These are phyloP conservation scores for Cubamyces lactineus DNA, from an alignment of 768 basidiomycete genomes.

Conservation along the genomic window DNA sequence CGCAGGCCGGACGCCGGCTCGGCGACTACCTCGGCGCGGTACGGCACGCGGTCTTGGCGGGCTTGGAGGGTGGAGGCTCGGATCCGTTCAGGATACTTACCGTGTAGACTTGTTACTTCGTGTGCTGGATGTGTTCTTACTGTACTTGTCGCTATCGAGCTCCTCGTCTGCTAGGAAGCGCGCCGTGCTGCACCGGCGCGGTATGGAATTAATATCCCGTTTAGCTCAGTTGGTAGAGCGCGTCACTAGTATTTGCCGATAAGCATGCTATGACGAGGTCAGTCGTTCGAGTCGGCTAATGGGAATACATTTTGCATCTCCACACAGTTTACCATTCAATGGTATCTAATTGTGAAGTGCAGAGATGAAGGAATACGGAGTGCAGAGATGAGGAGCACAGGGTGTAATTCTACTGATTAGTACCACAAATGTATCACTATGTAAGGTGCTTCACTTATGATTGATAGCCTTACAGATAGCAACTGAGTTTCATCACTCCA, in stretches of 20 bases:
- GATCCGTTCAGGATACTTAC: constrained; percentile 64
- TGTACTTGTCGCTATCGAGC: not conserved
- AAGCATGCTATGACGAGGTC: constrained; percentile 52
- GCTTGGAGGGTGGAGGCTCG: constrained; percentile 74
- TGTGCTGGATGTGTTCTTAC: not conserved
- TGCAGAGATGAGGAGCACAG: no score
- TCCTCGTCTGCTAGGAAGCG: not conserved
- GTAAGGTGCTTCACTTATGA: no score
- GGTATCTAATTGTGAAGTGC: no score
- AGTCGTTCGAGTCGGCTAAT: constrained; percentile 60
- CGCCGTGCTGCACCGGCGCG: no score
- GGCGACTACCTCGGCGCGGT: constrained; percentile 78
- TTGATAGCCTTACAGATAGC: no score
- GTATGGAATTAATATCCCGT: not conserved
- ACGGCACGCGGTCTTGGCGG: constrained; percentile 68
- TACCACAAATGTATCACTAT: no score
- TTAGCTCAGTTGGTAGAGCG: constrained; percentile 53
- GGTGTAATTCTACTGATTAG: no score
- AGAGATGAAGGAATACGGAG: no score
- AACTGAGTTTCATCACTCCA: no score
- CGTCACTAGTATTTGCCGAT: constrained; percentile 56
- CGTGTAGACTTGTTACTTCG: not conserved
- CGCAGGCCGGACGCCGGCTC: constrained; percentile 60
- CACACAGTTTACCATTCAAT: no score
- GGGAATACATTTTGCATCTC: constrained; percentile 9